Percentiles rank a stretch among this genome's conserved stretches.
Evolutionary conservation across 1,284 basidiomycete genomes (phyloP).

Genomic region (Inonotus hispidus): DNA sequence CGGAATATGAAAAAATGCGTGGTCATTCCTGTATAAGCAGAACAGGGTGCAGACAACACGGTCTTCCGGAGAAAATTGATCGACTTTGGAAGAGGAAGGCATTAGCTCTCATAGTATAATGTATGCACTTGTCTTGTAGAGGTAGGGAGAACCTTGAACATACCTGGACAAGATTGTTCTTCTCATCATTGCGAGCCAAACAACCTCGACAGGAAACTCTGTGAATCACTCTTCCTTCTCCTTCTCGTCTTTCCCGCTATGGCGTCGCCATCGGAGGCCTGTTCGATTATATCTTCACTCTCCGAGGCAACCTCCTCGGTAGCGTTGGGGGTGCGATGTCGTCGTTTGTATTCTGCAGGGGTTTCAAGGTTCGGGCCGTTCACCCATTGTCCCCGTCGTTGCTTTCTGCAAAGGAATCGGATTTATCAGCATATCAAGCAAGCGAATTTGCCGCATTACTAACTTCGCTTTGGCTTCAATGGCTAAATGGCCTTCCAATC

Average conservation of each 20-base stretch:
- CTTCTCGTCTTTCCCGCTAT: background rate
- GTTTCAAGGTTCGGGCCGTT: constrained; percentile 52
- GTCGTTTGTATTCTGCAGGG: constrained; percentile 77
- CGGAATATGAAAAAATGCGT: too few relatives aligned
- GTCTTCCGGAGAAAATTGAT: too few relatives aligned
- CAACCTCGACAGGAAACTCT: background rate
- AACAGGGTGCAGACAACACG: too few relatives aligned
- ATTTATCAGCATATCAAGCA: background rate
- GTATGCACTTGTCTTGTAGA: too few relatives aligned
- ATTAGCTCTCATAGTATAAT: too few relatives aligned
- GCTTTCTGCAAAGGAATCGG: constrained; percentile 34
- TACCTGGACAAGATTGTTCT: too few relatives aligned
- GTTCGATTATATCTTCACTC: too few relatives aligned
- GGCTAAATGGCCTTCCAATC: constrained; percentile 55
- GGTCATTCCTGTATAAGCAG: too few relatives aligned
- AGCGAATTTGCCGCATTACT: constrained; percentile 22
- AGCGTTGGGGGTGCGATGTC: constrained; percentile 30
- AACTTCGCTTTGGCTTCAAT: constrained; percentile 67
- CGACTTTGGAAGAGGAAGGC: too few relatives aligned
- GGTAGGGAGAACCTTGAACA: too few relatives aligned
- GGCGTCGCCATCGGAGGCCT: background rate
- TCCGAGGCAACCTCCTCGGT: background rate
- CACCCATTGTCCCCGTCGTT: constrained; percentile 69
- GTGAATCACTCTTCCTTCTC: background rate
- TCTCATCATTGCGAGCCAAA: background rate